Base-by-base conservation (phyloP, 1,139 yeast genomes). In the Blastobotrys serpentis region DNA sequence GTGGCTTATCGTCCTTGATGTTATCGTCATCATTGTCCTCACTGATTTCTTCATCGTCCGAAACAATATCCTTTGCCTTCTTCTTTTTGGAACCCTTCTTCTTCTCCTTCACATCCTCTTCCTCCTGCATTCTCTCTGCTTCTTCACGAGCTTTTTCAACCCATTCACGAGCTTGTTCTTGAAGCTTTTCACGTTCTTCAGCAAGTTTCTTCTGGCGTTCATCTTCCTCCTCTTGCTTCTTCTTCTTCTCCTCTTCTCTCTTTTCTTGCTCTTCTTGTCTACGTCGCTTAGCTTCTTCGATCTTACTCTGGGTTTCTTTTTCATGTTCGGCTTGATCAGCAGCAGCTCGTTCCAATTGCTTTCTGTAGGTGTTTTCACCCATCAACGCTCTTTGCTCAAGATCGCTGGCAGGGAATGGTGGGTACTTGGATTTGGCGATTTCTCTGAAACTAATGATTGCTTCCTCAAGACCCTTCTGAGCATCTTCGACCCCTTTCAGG, bases 141-240 rank as follows among this genome's bases (percentile, higher is more conserved):
- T 58, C 59, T 46, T 57, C 51, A 47, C 59, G 46, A 40, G 60
- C 54, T 42, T 57, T 78, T 62, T 81, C 84, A 33, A 85, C 86
- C 92, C 94, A 83, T 63, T 84, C 83, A 58, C 79, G 79, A 4
- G 95, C 94, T 63, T 87, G 92, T 57, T 84, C 90, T 64, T 86
- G 95, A 48, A 87, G 72, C 50, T 69, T 75, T n/a, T 82, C 83
- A 87, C 94, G 82, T 63, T 84, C 84, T 57, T 79, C 81, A 2
- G 95, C 94, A 63, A 87, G 88, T 57, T 84, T 88, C 63, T 72
- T 76, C 44, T 77, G 78, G 63, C 90, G 80, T 64, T 88, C 94
- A 57, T 77, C 81, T 57, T 66, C 69, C 62, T 68, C 71, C 57
- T 55, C 54, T 42, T 66, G 71, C 41, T 55, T 58, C 32, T 47